phyloP scores from a whole-genome alignment of 768 basidiomycete species.

The Austroboletus eburneus region DNA sequence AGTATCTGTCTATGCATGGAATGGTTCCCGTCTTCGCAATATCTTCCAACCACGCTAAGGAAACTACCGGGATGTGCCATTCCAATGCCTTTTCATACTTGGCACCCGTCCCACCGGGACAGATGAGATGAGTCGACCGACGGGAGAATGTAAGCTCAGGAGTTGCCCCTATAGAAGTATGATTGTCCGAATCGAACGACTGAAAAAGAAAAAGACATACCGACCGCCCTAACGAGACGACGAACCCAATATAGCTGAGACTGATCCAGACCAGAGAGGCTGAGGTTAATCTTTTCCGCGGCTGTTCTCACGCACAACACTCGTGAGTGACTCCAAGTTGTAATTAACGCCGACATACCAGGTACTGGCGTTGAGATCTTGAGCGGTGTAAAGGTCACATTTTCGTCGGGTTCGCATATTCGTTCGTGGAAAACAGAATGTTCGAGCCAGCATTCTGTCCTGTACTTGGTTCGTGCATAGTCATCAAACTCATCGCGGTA shows the following conservation, averaged over 20 bases:
- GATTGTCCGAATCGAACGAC: background rate
- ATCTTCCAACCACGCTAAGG: conserved; percentile 62
- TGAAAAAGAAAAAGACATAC: conserved; percentile 6
- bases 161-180: conserved; percentile 43
- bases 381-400: conserved; percentile 70
- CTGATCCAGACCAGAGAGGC: conserved; percentile 73
- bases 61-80: conserved; percentile 76
- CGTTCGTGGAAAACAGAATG: conserved; percentile 73
- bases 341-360: conserved; percentile 35
- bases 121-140: conserved; percentile 75
- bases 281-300: conserved; percentile 53
- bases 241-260: conserved; percentile 63
- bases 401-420: conserved; percentile 63
- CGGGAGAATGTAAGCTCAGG: conserved; percentile 58
- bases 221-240: conserved; percentile 17
- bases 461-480: conserved; percentile 48
- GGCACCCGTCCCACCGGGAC: conserved; percentile 61
- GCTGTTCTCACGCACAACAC: conserved; percentile 34
- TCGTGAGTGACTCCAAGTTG: background rate
- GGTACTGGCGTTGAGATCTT: conserved; percentile 51
- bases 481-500: conserved; percentile 54
- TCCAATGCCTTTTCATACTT: conserved; percentile 78
- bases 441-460: conserved; percentile 95
- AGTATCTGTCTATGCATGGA: conserved; percentile 33
- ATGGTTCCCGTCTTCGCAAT: conserved; percentile 53